Conservation (phyloP, 169 alveolate species). For the Eimeria zaria region DNA sequence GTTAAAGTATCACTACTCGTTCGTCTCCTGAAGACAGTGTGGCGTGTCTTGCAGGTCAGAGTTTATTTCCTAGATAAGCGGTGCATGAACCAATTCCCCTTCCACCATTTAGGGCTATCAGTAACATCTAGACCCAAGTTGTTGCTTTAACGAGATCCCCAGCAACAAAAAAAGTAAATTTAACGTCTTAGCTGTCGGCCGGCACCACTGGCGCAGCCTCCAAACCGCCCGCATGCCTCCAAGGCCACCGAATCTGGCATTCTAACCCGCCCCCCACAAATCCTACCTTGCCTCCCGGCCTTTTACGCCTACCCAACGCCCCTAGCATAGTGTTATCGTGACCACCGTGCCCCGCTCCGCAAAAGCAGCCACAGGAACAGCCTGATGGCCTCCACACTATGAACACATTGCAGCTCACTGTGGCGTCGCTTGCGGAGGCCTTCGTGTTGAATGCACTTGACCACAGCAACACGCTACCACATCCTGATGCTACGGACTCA, state of each 20-base stretch:
- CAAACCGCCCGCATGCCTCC: slow-evolving; percentile 67
- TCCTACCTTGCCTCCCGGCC: slow-evolving; percentile 38
- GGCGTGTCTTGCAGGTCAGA: slow-evolving; percentile 74
- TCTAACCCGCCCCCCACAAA: slow-evolving; percentile 33
- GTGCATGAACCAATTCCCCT: neutral
- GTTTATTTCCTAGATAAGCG: neutral
- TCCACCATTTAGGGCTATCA: slow-evolving; percentile 72
- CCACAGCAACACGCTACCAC: slow-evolving; percentile 34
- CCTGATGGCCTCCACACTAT: slow-evolving; percentile 20
- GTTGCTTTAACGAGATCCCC: slow-evolving; percentile 75
- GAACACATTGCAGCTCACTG: slow-evolving; percentile 57
- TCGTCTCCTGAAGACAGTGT: slow-evolving; percentile 50
- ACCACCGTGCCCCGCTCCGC: slow-evolving; percentile 25
- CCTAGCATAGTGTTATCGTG: slow-evolving; percentile 15
- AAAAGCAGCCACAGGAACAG: slow-evolving; percentile 16
- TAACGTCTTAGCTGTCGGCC: slow-evolving; percentile 62
- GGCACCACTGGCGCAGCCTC: slow-evolving; percentile 83
- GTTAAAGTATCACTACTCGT: neutral
- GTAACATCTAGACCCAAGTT: slow-evolving; percentile 73
- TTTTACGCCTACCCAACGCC: slow-evolving; percentile 51
- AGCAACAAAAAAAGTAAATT: slow-evolving; percentile 80
- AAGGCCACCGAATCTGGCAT: slow-evolving; percentile 50
- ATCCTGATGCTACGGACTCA: slow-evolving; percentile 63
- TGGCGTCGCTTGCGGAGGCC: slow-evolving; percentile 56
- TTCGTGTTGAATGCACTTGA: slow-evolving; percentile 47